Percentiles rank a stretch among this genome's conserved stretches.
These are phyloP conservation scores for Nepenthes alata DNA, from an alignment of 179 eudicot genomes.

Conservation along the genomic window DNA sequence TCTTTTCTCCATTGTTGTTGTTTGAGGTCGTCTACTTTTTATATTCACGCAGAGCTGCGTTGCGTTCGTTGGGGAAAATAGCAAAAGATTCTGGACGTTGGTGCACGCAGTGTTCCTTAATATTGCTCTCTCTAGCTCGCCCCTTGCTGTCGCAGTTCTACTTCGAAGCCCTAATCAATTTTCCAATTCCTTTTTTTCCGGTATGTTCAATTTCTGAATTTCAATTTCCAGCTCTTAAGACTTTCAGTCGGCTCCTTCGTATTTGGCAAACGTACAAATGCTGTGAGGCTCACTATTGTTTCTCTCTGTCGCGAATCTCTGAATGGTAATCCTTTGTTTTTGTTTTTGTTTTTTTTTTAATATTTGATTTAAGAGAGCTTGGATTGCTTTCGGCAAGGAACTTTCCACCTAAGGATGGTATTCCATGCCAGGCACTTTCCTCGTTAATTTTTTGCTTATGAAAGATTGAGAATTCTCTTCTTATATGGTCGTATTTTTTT, in stretches of 20 bases:
- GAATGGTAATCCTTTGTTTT: no score
- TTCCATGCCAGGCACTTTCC: neutral
- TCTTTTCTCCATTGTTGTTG: no score
- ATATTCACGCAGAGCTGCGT: no score
- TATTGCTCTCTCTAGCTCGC: no score
- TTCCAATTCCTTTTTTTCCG: neutral
- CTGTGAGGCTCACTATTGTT: neutral
- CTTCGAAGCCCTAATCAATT: neutral
- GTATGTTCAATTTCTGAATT: neutral
- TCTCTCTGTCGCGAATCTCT: neutral
- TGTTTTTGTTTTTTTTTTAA: no score
- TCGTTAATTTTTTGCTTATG: neutral
- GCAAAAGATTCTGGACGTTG: no score
- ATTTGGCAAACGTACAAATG: neutral
- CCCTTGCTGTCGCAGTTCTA: neutral
- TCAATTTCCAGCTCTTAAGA: no score
- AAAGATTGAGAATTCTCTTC: neutral
- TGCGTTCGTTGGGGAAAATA: no score
- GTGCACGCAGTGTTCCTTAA: no score
- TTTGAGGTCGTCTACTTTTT: no score
- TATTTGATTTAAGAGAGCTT: no score
- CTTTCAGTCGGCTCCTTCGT: neutral
- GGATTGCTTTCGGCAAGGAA: neutral
- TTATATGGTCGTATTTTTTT: neutral
- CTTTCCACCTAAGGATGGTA: neutral